Evolutionary conservation across 306 rosid species (phyloP), one percentile per base, ranked within the genome.

Genomic region (Lathyrus sativus): DNA sequence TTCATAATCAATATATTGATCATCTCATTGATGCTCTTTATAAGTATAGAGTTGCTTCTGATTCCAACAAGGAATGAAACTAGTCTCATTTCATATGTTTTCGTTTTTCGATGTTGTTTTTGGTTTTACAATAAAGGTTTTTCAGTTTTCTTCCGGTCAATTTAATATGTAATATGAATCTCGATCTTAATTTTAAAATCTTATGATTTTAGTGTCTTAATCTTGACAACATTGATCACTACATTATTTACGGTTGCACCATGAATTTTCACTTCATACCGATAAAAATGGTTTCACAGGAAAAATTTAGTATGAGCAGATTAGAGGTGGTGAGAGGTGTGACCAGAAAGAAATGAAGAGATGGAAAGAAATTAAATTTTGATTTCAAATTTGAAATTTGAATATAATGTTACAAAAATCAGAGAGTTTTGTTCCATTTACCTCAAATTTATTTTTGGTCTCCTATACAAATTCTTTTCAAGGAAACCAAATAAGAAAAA

Each of bases 381-480:
- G 13, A 39, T 67, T 67, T 53, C 37, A 78, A 37, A 43, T 46
- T 59, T 75, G 53, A 71, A 76, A 75, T 70, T 65, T 68, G 68
- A 77, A 28, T 70, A 43, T 45, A 28, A 77, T 59, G 62, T 38
- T 69, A 41, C 62, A 55, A 66, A 55, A 66, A 71, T 78, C 59
- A 62, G 46, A 61, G 17, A 74, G 75, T 41, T 66, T 73, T 68
- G 78, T 77, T 80, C 72, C 74, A 70, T 33, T 84, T 66, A 24
- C 75, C 73, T 73, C 29, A 29, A 58, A 57, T 60, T 83, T 77
- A 70, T 72, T 62, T 71, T 15, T 60, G 80, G 66, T 41, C 49
- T 45, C 82, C 73, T 46, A 15, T 12, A 60, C 74, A 63, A 74
- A 45, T 55, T 76, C 19, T 11, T 45, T 54, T 14, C 15, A 57